Percentiles rank a stretch among this genome's conserved stretches.
Evolutionary conservation across 495 filamentous ascomycete genomes (phyloP).

Genomic region (Letharia lupina): DNA sequence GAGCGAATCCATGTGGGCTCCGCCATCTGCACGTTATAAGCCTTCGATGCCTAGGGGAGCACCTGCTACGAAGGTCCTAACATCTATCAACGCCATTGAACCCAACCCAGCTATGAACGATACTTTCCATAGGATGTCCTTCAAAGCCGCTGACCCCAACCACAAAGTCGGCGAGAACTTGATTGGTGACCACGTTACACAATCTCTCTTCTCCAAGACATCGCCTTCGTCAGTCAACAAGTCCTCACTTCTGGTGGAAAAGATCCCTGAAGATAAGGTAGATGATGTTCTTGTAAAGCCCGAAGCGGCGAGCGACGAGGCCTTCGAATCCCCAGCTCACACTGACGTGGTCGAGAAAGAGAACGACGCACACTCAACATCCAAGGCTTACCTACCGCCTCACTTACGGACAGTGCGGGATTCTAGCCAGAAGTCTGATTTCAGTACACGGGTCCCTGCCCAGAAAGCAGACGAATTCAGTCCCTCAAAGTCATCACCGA

Average conservation of each 20-base stretch:
- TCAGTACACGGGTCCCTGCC: no score
- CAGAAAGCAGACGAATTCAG: no score
- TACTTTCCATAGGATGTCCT: constrained; percentile 19
- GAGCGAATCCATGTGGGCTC: constrained; percentile 17
- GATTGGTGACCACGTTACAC: neutral
- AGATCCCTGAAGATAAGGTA: neutral
- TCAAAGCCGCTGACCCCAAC: constrained; percentile 18
- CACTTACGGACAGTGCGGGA: neutral
- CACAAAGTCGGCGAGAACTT: neutral
- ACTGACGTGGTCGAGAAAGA: neutral
- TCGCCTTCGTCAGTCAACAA: neutral
- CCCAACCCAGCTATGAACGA: constrained; percentile 11
- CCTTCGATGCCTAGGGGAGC: neutral
- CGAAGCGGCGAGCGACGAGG: neutral
- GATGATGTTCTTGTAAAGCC: neutral
- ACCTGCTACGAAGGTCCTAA: neutral
- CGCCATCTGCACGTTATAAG: neutral
- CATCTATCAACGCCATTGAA: neutral
- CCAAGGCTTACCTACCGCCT: neutral
- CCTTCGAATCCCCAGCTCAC: neutral
- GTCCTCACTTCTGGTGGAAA: neutral
- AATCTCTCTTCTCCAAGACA: neutral
- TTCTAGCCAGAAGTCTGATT: neutral
- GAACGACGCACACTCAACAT: neutral
- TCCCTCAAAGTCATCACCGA: no score